phyloP scores from a whole-genome alignment of 768 basidiomycete species.

The Clathrus columnatus region DNA sequence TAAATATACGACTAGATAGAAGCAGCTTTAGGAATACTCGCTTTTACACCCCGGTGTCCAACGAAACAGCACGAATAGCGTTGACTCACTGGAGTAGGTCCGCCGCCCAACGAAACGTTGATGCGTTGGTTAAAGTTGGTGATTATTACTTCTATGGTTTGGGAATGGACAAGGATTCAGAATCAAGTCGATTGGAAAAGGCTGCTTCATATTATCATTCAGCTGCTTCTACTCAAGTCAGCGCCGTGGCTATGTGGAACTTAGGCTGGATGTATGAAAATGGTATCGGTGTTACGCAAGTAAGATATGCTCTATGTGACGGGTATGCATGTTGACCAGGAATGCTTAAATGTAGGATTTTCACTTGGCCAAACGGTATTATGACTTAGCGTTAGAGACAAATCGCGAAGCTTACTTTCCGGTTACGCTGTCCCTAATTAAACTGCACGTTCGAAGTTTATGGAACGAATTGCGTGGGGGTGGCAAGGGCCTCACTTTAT shows the following conservation, averaged over 20 bases:
- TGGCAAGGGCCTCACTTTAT: conserved; percentile 54
- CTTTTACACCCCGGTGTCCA: conserved; percentile 68
- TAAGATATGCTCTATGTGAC: conserved; percentile 24
- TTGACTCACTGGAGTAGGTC: conserved; percentile 93
- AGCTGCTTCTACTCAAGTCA: conserved; percentile 86
- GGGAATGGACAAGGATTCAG: conserved; percentile 63
- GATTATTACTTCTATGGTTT: conserved; percentile 94
- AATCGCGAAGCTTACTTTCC: conserved; percentile 87
- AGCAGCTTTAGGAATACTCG: conserved; percentile 59
- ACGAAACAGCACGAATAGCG: conserved; percentile 74
- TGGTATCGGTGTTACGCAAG: conserved; percentile 84
- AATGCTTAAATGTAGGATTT: conserved; percentile 55
- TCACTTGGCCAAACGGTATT: conserved; percentile 92
- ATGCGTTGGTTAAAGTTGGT: conserved; percentile 94
- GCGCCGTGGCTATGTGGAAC: conserved; percentile 97
- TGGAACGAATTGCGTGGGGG: conserved; percentile 73
- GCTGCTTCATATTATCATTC: conserved; percentile 92
- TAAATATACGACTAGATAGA: conserved; percentile 45
- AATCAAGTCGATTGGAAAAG: conserved; percentile 65
- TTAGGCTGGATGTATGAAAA: conserved; percentile 99
- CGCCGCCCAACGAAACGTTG: conserved; percentile 89
- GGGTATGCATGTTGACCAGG: not conserved
- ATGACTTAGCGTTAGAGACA: conserved; percentile 82
- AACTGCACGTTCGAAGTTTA: conserved; percentile 73
- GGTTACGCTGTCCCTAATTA: conserved; percentile 70